phyloP scores from a whole-genome alignment of 2,329 filamentous ascomycete species.

The Alternaria sp. region DNA sequence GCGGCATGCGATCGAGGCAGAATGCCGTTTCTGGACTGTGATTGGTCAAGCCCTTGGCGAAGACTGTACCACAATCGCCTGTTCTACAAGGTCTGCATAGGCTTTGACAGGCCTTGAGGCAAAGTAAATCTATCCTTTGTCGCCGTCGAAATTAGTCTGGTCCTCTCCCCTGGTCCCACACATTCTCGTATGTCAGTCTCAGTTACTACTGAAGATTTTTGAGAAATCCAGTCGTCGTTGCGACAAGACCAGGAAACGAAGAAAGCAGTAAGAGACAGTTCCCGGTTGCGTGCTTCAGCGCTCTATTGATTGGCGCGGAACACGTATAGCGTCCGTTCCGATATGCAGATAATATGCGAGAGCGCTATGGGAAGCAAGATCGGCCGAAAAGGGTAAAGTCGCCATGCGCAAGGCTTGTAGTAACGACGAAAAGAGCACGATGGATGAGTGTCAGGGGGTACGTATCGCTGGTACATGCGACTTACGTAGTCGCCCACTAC shows the following conservation, averaged over 20 bases:
- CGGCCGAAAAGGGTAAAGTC: constrained; percentile 27
- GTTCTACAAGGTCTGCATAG: constrained; percentile 37
- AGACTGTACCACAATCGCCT: constrained; percentile 31
- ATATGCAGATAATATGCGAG: constrained; percentile 40
- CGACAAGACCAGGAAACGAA: neutral
- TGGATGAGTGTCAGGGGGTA: constrained; percentile 30
- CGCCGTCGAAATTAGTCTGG: neutral
- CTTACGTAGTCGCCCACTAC: constrained; percentile 28
- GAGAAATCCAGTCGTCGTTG: neutral
- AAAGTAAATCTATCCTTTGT: constrained; percentile 19
- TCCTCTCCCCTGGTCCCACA: neutral
- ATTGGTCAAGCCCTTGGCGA: constrained; percentile 34
- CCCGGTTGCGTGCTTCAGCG: constrained; percentile 1
- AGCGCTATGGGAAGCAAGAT: constrained; percentile 40
- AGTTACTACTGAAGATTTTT: neutral
- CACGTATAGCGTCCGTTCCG: constrained; percentile 28
- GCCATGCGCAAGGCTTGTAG: constrained; percentile 27
- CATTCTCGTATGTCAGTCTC: neutral
- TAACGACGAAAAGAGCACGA: constrained; percentile 20
- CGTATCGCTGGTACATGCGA: constrained; percentile 27
- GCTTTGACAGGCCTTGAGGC: constrained; percentile 29
- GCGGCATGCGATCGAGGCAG: constrained; percentile 36
- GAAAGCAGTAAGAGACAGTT: neutral
- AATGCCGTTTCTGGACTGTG: constrained; percentile 30
- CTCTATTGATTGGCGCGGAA: constrained; percentile 28